Conservation (phyloP, 345 rosid species). For the Tarenaya hassleriana region DNA sequence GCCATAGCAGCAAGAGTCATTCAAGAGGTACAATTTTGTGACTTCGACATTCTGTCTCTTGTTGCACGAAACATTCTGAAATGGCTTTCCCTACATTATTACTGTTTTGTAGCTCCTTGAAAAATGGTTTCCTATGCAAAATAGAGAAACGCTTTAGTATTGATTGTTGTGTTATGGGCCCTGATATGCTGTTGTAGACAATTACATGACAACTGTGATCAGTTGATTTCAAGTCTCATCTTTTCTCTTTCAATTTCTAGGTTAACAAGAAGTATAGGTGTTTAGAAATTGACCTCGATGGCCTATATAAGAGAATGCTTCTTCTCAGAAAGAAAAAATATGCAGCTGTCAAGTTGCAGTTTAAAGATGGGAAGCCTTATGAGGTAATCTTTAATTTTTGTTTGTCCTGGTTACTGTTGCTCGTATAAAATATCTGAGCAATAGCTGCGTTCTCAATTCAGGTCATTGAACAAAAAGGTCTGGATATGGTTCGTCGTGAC, state of each 20-base stretch:
- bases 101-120: background rate
- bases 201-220: background rate
- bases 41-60: slow-evolving; percentile 11
- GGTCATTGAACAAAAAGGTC: slow-evolving; percentile 96
- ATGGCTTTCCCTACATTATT: slow-evolving; percentile 1
- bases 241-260: slow-evolving; percentile 37
- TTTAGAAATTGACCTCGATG: slow-evolving; percentile 95
- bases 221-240: slow-evolving; percentile 14
- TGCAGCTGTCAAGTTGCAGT: slow-evolving; percentile 89
- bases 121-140: slow-evolving; percentile 1
- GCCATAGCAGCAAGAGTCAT: slow-evolving; percentile 78
- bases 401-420: slow-evolving; percentile 7
- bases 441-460: slow-evolving; percentile 38
- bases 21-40: slow-evolving; percentile 58
- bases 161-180: too few relatives aligned
- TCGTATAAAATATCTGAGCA: slow-evolving; percentile 18
- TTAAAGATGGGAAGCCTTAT: slow-evolving; percentile 63
- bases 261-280: slow-evolving; percentile 90
- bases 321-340: slow-evolving; percentile 97
- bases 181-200: too few relatives aligned
- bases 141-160: background rate
- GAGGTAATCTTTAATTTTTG: slow-evolving; percentile 48
- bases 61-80: slow-evolving; percentile 9
- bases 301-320: slow-evolving; percentile 91
- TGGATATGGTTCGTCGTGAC: slow-evolving; percentile 99